phyloP scores from a whole-genome alignment of 2,329 filamentous ascomycete species.

The Pseudogymnoascus sp. region DNA sequence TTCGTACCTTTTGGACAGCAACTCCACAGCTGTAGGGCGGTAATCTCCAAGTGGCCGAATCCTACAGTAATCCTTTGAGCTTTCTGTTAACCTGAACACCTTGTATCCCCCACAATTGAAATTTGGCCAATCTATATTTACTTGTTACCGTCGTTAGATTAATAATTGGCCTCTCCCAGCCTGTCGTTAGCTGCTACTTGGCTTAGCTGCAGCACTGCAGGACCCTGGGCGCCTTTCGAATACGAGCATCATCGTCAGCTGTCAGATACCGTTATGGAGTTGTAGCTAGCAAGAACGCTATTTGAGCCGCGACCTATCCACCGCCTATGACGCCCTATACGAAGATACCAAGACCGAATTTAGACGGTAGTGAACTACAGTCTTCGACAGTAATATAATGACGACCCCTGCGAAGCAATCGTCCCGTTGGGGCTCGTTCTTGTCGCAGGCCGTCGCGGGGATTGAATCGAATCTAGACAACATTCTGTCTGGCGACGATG shows the following conservation, averaged over 20 bases:
- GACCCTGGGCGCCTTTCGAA: background rate
- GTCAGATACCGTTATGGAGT: conserved; percentile 4
- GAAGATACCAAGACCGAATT: background rate
- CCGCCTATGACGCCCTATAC: conserved; percentile 1
- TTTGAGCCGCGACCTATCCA: conserved; percentile 4
- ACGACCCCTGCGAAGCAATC: conserved; percentile 34
- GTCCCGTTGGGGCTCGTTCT: conserved; percentile 69
- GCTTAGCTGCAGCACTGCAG: background rate
- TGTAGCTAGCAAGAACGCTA: background rate
- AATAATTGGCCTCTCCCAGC: background rate
- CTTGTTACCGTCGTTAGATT: background rate
- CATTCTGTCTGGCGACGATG: conserved; percentile 76
- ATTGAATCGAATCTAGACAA: conserved; percentile 90
- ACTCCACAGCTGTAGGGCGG: conserved; percentile 1
- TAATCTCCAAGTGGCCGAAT: conserved; percentile 1
- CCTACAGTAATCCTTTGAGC: background rate
- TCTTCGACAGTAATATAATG: conserved; percentile 19
- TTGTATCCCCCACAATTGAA: conserved; percentile 7
- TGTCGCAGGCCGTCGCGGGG: conserved; percentile 85
- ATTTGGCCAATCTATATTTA: background rate
- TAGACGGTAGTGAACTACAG: background rate
- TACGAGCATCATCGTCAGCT: conserved; percentile 9
- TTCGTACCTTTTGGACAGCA: conserved; percentile 2
- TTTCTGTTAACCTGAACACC: background rate
- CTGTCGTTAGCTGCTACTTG: background rate